These are phyloP conservation scores for Sarcocystis neurona DNA, from an alignment of 169 alveolate species.

Conservation along the genomic window DNA sequence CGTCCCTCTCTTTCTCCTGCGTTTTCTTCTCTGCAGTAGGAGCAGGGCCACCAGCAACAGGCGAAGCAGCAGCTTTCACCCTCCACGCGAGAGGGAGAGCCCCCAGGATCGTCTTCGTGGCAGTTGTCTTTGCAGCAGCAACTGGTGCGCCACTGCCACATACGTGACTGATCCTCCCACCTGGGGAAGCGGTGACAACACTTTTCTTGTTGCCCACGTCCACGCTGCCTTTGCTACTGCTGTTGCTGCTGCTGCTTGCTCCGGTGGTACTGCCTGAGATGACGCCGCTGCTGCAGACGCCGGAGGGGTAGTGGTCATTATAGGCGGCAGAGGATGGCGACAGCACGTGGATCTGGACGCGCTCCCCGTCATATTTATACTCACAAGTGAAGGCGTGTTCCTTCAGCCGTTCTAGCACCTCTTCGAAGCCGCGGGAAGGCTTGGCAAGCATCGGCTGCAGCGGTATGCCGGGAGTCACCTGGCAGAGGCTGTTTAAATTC, in stretches of 20 bases:
- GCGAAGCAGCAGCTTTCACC: too few relatives aligned
- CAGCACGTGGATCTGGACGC: slow-evolving; percentile 89
- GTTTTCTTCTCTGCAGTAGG: too few relatives aligned
- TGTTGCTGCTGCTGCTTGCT: neutral
- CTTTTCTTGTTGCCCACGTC: too few relatives aligned
- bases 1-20: too few relatives aligned
- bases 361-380: slow-evolving; percentile 77
- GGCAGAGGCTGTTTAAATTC: slow-evolving; percentile 85
- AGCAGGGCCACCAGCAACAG: too few relatives aligned
- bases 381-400: slow-evolving; percentile 74
- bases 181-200: too few relatives aligned
- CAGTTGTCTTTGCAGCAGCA: too few relatives aligned
- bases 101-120: too few relatives aligned
- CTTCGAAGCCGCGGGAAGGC: slow-evolving; percentile 92
- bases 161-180: too few relatives aligned
- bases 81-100: too few relatives aligned
- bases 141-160: too few relatives aligned
- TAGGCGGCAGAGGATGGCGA: neutral
- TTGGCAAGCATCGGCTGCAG: slow-evolving; percentile 99
- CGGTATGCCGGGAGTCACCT: slow-evolving; percentile 96
- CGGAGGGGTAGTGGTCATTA: neutral
- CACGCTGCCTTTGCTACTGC: slow-evolving; percentile 57
- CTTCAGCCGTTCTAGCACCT: slow-evolving; percentile 70
- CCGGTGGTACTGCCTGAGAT: neutral
- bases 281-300: neutral